These are phyloP conservation scores for Yamadazyma paraphyllophila DNA, from an alignment of 805 yeast species.

Conservation along the genomic window DNA sequence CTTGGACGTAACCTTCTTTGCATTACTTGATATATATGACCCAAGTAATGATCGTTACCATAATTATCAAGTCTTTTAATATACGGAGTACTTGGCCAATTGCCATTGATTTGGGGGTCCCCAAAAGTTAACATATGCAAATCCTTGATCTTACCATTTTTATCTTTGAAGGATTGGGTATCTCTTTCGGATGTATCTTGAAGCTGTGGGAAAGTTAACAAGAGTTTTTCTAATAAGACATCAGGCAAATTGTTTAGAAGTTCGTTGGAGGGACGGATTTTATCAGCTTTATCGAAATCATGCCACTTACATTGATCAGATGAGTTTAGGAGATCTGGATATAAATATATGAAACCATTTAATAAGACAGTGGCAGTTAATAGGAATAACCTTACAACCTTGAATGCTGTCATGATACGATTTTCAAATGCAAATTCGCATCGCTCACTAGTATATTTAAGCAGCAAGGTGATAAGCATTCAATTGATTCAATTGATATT, in stretches of 20 bases:
- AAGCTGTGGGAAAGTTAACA: slow-evolving; percentile 20
- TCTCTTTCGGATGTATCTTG: slow-evolving; percentile 8
- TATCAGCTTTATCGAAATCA: slow-evolving; percentile 13
- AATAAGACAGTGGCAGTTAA: slow-evolving; percentile 38
- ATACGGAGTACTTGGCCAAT: slow-evolving; percentile 67
- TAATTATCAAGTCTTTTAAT: slow-evolving; percentile 75
- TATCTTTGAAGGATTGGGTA: slow-evolving; percentile 3
- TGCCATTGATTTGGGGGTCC: slow-evolving; percentile 96
- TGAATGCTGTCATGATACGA: slow-evolving; percentile 3
- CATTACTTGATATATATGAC: slow-evolving; percentile 76
- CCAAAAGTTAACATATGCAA: slow-evolving; percentile 81
- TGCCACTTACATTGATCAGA: slow-evolving; percentile 63
- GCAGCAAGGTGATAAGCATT: background rate
- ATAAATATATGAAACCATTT: slow-evolving; percentile 69
- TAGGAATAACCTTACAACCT: slow-evolving; percentile 2
- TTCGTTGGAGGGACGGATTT: slow-evolving; percentile 1
- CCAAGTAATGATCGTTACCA: slow-evolving; percentile 88
- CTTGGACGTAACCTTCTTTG: slow-evolving; percentile 63
- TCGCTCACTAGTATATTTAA: too few relatives aligned
- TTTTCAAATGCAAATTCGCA: slow-evolving; percentile 1
- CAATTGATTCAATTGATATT: too few relatives aligned
- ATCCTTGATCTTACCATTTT: slow-evolving; percentile 33
- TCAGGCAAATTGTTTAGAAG: slow-evolving; percentile 11
- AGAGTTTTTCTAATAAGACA: slow-evolving; percentile 13
- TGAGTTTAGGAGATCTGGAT: slow-evolving; percentile 57